These are phyloP conservation scores for Diaporthe citri DNA, from an alignment of 2,329 filamentous ascomycete species.

Conservation along the genomic window DNA sequence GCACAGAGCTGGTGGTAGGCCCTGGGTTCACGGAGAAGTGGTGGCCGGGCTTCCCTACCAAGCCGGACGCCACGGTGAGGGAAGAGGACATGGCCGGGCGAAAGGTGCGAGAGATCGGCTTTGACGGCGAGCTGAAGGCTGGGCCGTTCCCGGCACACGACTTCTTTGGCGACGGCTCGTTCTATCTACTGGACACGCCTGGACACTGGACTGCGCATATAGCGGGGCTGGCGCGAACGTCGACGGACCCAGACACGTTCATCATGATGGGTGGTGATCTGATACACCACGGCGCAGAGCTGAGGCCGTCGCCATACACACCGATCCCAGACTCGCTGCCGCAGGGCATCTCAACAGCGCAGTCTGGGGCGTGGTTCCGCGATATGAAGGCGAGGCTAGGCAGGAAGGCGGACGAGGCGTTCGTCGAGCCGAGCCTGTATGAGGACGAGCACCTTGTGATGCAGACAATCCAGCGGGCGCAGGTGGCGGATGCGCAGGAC, in stretches of 20 bases:
- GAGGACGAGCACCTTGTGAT: constrained; percentile 19
- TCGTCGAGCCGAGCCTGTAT: constrained; percentile 4
- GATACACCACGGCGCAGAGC: constrained; percentile 42
- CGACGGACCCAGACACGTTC: constrained; percentile 41
- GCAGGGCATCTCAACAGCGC: not conserved
- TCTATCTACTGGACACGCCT: constrained; percentile 44
- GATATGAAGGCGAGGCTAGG: constrained; percentile 35
- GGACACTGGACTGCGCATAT: constrained; percentile 44
- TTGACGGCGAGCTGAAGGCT: constrained; percentile 28
- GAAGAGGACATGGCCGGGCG: constrained; percentile 33
- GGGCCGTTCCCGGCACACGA: constrained; percentile 43
- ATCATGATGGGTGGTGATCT: constrained; percentile 45
- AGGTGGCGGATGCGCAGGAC: constrained; percentile 41
- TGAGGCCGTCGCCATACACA: constrained; percentile 42
- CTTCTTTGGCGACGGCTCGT: constrained; percentile 45
- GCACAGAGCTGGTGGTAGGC: constrained; percentile 44
- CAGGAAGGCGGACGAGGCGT: constrained; percentile 32
- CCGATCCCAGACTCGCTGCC: constrained; percentile 40
- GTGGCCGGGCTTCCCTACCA: constrained; percentile 43
- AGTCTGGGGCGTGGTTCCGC: constrained; percentile 26
- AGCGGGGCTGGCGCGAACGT: constrained; percentile 42
- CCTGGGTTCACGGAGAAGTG: constrained; percentile 43
- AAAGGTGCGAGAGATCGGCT: constrained; percentile 36
- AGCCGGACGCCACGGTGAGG: constrained; percentile 37
- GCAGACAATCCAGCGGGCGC: constrained; percentile 40